Percentiles rank a stretch among this genome's conserved stretches.
phyloP scores from a whole-genome alignment of 78 protist species.

The Cavenderia fasciculata region DNA sequence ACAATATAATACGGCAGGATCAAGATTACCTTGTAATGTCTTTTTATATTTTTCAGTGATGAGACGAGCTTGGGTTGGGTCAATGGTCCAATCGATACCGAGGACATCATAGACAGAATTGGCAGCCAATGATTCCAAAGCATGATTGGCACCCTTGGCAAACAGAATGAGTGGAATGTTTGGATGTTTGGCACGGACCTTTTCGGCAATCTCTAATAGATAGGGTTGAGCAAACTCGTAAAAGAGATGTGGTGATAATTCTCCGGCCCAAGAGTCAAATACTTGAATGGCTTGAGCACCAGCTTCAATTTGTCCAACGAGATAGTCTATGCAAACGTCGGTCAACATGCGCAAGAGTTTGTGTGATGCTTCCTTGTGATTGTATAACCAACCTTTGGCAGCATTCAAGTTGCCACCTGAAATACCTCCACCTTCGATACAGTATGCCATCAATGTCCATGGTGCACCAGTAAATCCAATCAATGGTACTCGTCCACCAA shows the following conservation, averaged over 20 bases:
- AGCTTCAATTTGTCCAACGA: constrained; percentile 85
- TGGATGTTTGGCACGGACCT: constrained; percentile 70
- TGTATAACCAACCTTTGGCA: constrained; percentile 85
- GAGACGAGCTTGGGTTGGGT: constrained; percentile 65
- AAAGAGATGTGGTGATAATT: constrained; percentile 80
- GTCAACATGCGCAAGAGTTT: constrained; percentile 76
- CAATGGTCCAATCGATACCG: constrained; percentile 89
- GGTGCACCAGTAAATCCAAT: constrained; percentile 93
- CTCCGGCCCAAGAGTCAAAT: constrained; percentile 93
- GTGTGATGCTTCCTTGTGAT: constrained; percentile 71
- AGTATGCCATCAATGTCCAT: constrained; percentile 94
- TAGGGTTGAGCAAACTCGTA: constrained; percentile 79
- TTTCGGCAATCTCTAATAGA: constrained; percentile 51
- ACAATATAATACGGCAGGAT: constrained; percentile 87
- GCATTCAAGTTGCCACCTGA: neutral
- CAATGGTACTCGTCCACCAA: constrained; percentile 85
- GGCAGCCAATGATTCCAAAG: constrained; percentile 37
- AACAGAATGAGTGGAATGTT: constrained; percentile 87
- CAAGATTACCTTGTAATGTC: constrained; percentile 91
- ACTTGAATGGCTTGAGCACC: constrained; percentile 90
- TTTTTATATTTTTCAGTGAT: neutral
- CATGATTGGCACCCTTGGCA: constrained; percentile 80
- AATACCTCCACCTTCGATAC: constrained; percentile 93
- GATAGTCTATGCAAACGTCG: constrained; percentile 62
- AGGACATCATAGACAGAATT: constrained; percentile 63